Evolutionary conservation across 257 asterid genomes (phyloP).

Genomic region (Solanum verrucosum): DNA sequence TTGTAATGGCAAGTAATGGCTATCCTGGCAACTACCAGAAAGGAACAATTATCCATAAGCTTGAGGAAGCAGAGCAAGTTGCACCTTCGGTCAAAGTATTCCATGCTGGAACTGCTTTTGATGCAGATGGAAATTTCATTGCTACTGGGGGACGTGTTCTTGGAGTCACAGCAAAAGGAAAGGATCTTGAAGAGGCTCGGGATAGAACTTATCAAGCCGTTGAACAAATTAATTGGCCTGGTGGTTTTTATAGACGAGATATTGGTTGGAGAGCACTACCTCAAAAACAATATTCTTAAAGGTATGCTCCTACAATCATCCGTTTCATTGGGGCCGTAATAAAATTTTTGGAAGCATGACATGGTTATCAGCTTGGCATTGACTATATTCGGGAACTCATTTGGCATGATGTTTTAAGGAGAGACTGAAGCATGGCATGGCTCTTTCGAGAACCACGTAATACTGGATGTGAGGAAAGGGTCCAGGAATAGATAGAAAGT

Average conservation of each 20-base stretch:
- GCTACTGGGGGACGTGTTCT: constrained; percentile 91
- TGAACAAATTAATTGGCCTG: constrained; percentile 61
- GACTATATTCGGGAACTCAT: neutral
- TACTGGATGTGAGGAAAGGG: neutral
- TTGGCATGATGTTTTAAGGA: neutral
- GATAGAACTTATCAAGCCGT: constrained; percentile 72
- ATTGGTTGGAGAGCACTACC: constrained; percentile 88
- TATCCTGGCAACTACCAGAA: constrained; percentile 76
- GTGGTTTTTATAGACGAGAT: constrained; percentile 69
- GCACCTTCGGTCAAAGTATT: constrained; percentile 60
- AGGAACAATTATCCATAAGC: constrained; percentile 55
- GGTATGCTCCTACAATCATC: neutral
- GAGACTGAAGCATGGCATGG: neutral
- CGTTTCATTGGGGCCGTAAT: neutral
- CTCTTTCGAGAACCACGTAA: neutral
- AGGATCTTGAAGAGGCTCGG: constrained; percentile 70
- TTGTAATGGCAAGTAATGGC: constrained; percentile 96
- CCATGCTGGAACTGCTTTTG: constrained; percentile 75
- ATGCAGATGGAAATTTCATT: constrained; percentile 55
- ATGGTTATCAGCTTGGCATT: neutral
- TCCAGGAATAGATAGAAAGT: neutral
- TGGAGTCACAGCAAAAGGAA: constrained; percentile 78
- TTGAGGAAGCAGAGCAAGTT: constrained; percentile 72
- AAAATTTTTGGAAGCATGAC: neutral
- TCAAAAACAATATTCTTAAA: constrained; percentile 16